Base-by-base conservation (phyloP, 1,139 yeast species). In the Zygoascus hellenicus region DNA sequence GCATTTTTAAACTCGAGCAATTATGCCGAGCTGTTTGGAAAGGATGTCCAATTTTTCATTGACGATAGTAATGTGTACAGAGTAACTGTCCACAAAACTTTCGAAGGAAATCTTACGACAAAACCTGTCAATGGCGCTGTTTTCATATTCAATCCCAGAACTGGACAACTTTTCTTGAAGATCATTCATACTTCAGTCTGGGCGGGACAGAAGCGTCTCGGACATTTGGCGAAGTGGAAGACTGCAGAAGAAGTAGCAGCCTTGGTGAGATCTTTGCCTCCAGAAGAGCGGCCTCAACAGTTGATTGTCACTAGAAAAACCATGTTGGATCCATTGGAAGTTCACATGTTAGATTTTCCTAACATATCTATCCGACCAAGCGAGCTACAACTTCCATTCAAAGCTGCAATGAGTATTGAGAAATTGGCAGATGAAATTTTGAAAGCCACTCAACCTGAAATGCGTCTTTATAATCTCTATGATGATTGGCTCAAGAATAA, bases 191-290 rank as follows among this genome's bases (percentile, higher is more conserved):
- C 95, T 0, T 85, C 95, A 6, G 96, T 89, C 1, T 94, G 97
- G 95, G 83, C 96, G 1, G 99, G 99, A 13, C 97, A 94, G 64
- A 90, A 89, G 60, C 83, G 97, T 58, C 73, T 92, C 55, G 87
- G 95, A 28, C 97, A 92, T 63, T 71, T 94, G 53, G 94, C 97
- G 0, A 92, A 92, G 63, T 94, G 98, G 98, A 92, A 92, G 64
- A 83, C 97, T 1, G 98, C 98, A 0, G 99, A 94, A 66, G 98
- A 92, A 67, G 95, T 89, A 22, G 92, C 96, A 9, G 96, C 96
- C 0, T 71, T 92, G 54, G 77, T 92, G 22, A 75, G 97, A 43
- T 87, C 97, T 0, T 68, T 92, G 50, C 97, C 97, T 0, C 76
- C 80, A 48, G 97, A 92, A 62, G 97, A 92, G 64, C 97, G 90